Percentiles rank a stretch among this genome's conserved stretches.
These are phyloP conservation scores for Microbotryum intermedium DNA, from an alignment of 1,284 basidiomycete species.

Conservation along the genomic window DNA sequence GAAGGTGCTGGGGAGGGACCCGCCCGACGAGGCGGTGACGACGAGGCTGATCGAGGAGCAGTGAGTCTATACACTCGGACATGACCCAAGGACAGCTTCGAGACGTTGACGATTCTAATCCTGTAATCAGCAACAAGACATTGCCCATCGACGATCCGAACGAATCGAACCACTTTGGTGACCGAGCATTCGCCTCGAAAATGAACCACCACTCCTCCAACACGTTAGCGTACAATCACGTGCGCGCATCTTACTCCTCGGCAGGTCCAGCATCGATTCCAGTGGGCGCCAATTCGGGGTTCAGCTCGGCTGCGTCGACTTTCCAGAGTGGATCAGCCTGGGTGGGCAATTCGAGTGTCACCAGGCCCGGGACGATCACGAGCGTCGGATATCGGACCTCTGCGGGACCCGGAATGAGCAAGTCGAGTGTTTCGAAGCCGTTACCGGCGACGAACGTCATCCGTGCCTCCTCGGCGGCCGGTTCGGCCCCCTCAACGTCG, in stretches of 20 bases:
- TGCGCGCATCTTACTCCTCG: background rate
- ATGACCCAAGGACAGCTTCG: background rate
- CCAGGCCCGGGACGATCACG: background rate
- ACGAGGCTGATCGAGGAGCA: slow-evolving; percentile 4
- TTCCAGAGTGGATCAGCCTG: background rate
- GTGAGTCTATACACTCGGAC: slow-evolving; percentile 2
- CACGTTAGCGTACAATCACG: background rate
- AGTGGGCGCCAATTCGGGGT: slow-evolving; percentile 7
- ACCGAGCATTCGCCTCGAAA: background rate
- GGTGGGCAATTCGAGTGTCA: no score
- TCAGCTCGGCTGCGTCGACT: slow-evolving; percentile 17
- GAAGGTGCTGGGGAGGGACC: slow-evolving; percentile 7
- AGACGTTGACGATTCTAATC: background rate
- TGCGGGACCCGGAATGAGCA: background rate
- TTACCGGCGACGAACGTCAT: background rate
- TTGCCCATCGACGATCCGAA: slow-evolving; percentile 12
- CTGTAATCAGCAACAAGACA: background rate
- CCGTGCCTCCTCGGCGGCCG: background rate
- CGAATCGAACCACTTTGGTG: background rate
- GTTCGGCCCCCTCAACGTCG: background rate
- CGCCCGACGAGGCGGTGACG: slow-evolving; percentile 9
- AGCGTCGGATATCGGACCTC: background rate
- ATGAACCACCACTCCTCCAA: background rate
- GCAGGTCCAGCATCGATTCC: slow-evolving; percentile 2
- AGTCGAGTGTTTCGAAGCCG: background rate